Percentiles rank a stretch among this genome's conserved stretches.
Conservation (phyloP, 768 basidiomycete species). For the Auricularia sp. region DNA sequence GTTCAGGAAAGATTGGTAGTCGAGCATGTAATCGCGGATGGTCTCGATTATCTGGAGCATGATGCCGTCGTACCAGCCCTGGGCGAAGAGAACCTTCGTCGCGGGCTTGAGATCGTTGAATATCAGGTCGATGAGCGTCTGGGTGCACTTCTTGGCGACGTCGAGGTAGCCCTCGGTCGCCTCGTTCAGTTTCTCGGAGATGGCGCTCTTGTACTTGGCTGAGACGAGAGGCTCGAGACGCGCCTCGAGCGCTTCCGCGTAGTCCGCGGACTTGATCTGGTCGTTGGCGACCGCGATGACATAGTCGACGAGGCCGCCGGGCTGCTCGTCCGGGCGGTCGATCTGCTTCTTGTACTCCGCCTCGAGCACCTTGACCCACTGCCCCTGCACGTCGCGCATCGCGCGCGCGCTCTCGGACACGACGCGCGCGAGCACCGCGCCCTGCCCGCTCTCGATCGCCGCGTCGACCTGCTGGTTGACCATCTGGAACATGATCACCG, state of each 20-base stretch:
- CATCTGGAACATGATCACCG: conserved; percentile 95
- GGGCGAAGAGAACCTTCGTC: conserved; percentile 73
- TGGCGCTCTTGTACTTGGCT: conserved; percentile 76
- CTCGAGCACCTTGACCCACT: conserved; percentile 79
- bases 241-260: conserved; percentile 72
- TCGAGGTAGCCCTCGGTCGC: conserved; percentile 98
- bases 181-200: conserved; percentile 82
- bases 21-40: conserved; percentile 92
- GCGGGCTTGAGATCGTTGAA: conserved; percentile 91
- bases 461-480: conserved; percentile 94
- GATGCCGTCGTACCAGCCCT: conserved; percentile 82
- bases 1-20: conserved; percentile 88
- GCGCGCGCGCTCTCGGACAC: conserved; percentile 80
- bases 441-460: conserved; percentile 92
- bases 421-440: conserved; percentile 82
- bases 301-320: conserved; percentile 88
- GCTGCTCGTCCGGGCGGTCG: conserved; percentile 80
- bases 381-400: conserved; percentile 79
- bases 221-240: conserved; percentile 88
- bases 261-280: conserved; percentile 93
- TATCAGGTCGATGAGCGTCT: conserved; percentile 86
- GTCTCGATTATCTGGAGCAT: conserved; percentile 88
- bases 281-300: conserved; percentile 95
- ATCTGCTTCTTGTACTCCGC: conserved; percentile 77
- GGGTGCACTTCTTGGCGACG: conserved; percentile 94